Percentiles rank a stretch among this genome's conserved stretches.
These are phyloP conservation scores for Pisolithus marmoratus DNA, from an alignment of 768 basidiomycete species.

Conservation along the genomic window DNA sequence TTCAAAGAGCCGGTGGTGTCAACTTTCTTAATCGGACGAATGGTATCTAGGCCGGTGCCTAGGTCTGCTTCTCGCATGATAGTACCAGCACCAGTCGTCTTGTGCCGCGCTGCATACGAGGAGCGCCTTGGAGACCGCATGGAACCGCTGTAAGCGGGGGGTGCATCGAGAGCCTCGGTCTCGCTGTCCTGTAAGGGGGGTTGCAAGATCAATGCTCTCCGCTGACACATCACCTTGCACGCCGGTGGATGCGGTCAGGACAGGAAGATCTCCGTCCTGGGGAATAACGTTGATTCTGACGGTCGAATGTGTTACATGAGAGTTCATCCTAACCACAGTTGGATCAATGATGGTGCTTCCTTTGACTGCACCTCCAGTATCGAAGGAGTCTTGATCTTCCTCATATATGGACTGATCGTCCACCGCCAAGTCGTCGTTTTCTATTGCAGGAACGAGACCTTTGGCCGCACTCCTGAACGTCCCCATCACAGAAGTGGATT, in stretches of 20 bases:
- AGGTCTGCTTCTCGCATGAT: constrained; percentile 75
- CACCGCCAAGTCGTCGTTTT: constrained; percentile 45
- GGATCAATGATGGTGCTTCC: constrained; percentile 49
- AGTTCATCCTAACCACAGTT: constrained; percentile 43
- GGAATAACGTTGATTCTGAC: constrained; percentile 51
- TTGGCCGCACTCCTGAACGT: constrained; percentile 69
- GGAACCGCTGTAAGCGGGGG: constrained; percentile 71
- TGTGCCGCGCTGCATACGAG: constrained; percentile 73
- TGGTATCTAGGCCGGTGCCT: constrained; percentile 85
- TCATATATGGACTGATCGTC: constrained; percentile 35
- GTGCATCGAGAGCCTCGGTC: constrained; percentile 45
- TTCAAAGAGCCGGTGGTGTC: constrained; percentile 73
- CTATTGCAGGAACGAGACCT: constrained; percentile 60
- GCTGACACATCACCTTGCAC: constrained; percentile 40
- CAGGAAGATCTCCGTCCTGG: constrained; percentile 37
- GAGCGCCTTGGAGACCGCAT: constrained; percentile 59
- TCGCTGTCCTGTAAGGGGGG: constrained; percentile 27
- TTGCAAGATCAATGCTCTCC: constrained; percentile 31
- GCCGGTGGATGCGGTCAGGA: constrained; percentile 30
- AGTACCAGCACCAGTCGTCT: constrained; percentile 59
- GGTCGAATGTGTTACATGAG: constrained; percentile 62
- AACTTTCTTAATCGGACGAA: constrained; percentile 90
- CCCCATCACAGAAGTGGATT: constrained; percentile 66
- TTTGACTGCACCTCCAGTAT: constrained; percentile 58
- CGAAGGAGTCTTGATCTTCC: constrained; percentile 47